Evolutionary conservation across 164 flowering plant species (phyloP), one percentile per base, ranked within the genome.

Genomic region (Piper longum): DNA sequence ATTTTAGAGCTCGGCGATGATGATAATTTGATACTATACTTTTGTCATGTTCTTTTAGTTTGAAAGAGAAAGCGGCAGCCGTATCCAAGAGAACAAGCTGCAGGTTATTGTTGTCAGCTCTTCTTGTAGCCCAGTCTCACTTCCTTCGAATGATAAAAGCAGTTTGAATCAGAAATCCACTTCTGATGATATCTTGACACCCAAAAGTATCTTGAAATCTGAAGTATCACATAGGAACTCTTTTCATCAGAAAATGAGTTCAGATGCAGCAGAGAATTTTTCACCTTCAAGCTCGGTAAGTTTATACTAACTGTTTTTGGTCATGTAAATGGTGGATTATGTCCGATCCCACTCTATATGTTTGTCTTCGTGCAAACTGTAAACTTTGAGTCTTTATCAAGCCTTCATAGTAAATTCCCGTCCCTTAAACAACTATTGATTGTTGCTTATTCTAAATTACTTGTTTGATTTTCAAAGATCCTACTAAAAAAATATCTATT

Each of bases 31-130:
- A 43, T 43, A 43, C 45, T 45, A 45, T 45, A 45, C 12, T 45
- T 45, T 45, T 57, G 66, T 70, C 69, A 74, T 26, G 67, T 62
- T 64, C 12, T 64, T 68, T 68, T 85, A 91, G 98, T 91, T 91
- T 73, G 57, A 79, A 41, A 89, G 78, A 74, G 91, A 78, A 36
- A 76, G 56, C 64, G 81, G 80, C 43, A 86, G 68, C 71, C 71
- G 75, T 56, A 64, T 91, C 69, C 86, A 87, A 70, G 98, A 91
- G 77, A 77, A 70, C 58, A 91, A 91, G 79, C 72, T 91, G 66
- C 84, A 66, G 66, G 98, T 91, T 73, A 60, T 70, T 61, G 79
- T 89, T 14, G 62, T 78, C 60, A 76, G 76, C 65, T 84, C 85
- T 66, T 75, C 87, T 13, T 48, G 65, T 61, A 84, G 92, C 42